Evolutionary conservation across 306 rosid species (phyloP), one percentile per base, ranked within the genome.

Genomic region (Cicer judaicum): DNA sequence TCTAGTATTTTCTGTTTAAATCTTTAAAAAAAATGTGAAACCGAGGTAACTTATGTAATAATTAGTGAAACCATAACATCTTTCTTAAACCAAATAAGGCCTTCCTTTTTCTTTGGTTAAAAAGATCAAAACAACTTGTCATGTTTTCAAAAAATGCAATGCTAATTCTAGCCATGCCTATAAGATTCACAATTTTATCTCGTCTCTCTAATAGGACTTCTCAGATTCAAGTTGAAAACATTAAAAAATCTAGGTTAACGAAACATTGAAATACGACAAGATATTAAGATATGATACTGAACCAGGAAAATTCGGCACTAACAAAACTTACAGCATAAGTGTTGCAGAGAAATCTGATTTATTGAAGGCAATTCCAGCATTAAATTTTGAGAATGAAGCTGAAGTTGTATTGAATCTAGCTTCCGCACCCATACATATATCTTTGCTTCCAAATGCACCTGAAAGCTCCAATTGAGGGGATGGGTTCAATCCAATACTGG

Each of bases 401-500:
- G 93, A 89, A 73, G 90, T 84, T 5, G 97, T 93, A 79, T 89
- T 91, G 86, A 93, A 93, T 81, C 96, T 92, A 80, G 89, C 85
- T 86, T 91, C 98, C 68, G 86, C 98, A 40, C 98, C 98, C 85
- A 89, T 69, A 80, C 89, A 87, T 66, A 89, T 72, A 76, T 91
- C 96, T 79, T 84, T 89, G 77, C 91, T 87, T 36, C 98, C 98
- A 70, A 93, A 82, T 52, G 98, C 82, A 53, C 88, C 91, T 11
- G 98, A 87, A 64, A 93, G 71, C 83, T 89, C 96, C 84, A 93
- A 84, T 62, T 83, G 88, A 78, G 96, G 98, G 70, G 85, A 79
- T 56, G 98, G 96, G 74, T 88, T 88, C 85, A 93, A 80, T 69
- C 96, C 96, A 74, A 93, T 91, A 79, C 97, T 93, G 83, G 96